Percentiles rank a stretch among this genome's conserved stretches.
Evolutionary conservation across 164 flowering plant genomes (phyloP).

Genomic region (Umbellularia californica): DNA sequence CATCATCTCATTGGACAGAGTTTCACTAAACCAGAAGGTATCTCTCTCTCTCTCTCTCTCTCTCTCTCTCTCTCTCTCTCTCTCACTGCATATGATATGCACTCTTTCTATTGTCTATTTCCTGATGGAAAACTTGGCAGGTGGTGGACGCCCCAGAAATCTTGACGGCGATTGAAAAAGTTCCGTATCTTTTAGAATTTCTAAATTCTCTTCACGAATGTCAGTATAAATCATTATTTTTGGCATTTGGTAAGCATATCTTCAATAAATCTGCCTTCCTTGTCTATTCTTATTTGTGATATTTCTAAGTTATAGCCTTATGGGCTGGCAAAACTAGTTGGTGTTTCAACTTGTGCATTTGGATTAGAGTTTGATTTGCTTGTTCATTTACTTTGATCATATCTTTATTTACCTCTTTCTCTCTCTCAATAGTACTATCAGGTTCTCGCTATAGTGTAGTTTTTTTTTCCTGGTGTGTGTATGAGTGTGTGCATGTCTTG

Average conservation of each 20-base stretch:
- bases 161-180: constrained; percentile 83
- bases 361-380: too few relatives aligned
- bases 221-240: constrained; percentile 84
- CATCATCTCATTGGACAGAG: constrained; percentile 90
- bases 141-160: constrained; percentile 99
- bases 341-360: too few relatives aligned
- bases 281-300: neutral
- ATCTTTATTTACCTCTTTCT: too few relatives aligned
- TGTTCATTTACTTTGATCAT: too few relatives aligned
- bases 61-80: constrained; percentile 11
- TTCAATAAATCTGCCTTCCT: neutral
- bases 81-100: neutral
- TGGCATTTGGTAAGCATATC: constrained; percentile 73
- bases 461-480: too few relatives aligned
- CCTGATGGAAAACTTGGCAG: constrained; percentile 33
- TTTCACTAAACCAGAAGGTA: constrained; percentile 92
- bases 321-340: too few relatives aligned
- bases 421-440: too few relatives aligned
- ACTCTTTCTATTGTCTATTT: neutral
- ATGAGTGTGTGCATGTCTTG: too few relatives aligned
- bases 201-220: constrained; percentile 86
- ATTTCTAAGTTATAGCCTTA: too few relatives aligned
- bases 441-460: too few relatives aligned
- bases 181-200: constrained; percentile 79
- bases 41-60: neutral